These are phyloP conservation scores for Ogataea trehaloabstinens DNA, from an alignment of 805 yeast genomes.

Conservation along the genomic window DNA sequence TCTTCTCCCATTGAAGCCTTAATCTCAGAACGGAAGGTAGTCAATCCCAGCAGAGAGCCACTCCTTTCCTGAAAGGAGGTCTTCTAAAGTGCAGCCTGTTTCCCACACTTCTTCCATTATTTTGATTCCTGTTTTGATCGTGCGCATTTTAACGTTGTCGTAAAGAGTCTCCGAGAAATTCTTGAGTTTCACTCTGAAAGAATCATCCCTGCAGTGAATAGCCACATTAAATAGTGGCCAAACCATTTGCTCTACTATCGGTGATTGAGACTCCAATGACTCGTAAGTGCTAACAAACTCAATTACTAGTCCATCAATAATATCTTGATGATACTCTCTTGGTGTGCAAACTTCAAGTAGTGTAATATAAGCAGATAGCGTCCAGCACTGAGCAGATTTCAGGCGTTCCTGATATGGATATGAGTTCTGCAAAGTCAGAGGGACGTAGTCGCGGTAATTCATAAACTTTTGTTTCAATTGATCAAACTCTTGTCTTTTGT, in stretches of 20 bases:
- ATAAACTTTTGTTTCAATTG: slow-evolving; percentile 36
- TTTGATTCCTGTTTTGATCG: slow-evolving; percentile 41
- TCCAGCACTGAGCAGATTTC: slow-evolving; percentile 58
- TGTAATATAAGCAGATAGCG: slow-evolving; percentile 37
- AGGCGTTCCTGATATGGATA: slow-evolving; percentile 39
- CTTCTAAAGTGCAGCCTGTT: slow-evolving; percentile 41
- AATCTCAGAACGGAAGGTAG: slow-evolving; percentile 39
- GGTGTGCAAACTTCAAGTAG: slow-evolving; percentile 24
- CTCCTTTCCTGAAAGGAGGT: slow-evolving; percentile 39
- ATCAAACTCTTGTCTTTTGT: slow-evolving; percentile 17
- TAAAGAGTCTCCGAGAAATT: slow-evolving; percentile 42
- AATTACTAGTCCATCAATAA: slow-evolving; percentile 33
- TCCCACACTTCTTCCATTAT: slow-evolving; percentile 48
- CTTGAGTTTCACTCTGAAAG: slow-evolving; percentile 32
- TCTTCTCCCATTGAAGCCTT: no score
- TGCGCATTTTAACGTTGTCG: slow-evolving; percentile 53
- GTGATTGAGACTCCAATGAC: slow-evolving; percentile 43
- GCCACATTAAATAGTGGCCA: slow-evolving; percentile 58
- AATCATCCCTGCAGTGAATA: slow-evolving; percentile 37
- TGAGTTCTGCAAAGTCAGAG: slow-evolving; percentile 23
- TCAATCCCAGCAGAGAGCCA: slow-evolving; percentile 54
- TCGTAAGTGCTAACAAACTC: slow-evolving; percentile 50
- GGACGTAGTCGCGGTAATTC: slow-evolving; percentile 48
- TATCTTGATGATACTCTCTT: slow-evolving; percentile 18
- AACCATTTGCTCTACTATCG: slow-evolving; percentile 58